Conservation (phyloP, 352 stramenopile species). For the Phytophthora tubulina region DNA sequence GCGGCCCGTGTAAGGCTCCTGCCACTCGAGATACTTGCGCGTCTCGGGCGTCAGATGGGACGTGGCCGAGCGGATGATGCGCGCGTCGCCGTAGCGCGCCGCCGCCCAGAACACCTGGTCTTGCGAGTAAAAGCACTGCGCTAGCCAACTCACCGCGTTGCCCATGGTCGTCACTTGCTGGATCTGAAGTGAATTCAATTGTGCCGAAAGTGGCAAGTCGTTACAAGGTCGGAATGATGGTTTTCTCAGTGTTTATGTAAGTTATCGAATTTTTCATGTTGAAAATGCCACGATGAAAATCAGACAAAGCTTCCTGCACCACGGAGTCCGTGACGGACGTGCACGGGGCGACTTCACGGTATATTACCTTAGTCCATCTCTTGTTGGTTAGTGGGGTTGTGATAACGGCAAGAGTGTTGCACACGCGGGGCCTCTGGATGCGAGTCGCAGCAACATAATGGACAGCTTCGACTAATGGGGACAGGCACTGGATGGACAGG, state of each 20-base stretch:
- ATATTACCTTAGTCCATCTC: too few species aligned
- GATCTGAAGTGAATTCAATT: constrained; percentile 21
- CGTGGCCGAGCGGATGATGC: constrained; percentile 46
- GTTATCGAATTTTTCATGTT: neutral
- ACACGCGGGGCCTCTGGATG: neutral
- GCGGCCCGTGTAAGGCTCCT: constrained; percentile 55
- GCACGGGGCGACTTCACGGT: neutral
- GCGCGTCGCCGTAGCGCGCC: constrained; percentile 50
- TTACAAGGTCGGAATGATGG: constrained; percentile 27
- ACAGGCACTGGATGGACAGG: constrained; percentile 22
- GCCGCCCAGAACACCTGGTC: constrained; percentile 69
- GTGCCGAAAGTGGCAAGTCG: neutral
- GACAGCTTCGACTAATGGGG: neutral
- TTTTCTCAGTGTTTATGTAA: constrained; percentile 27
- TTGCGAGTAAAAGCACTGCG: constrained; percentile 61
- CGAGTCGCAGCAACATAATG: neutral
- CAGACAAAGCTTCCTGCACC: constrained; percentile 1
- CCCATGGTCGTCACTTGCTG: constrained; percentile 43
- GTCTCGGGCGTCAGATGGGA: constrained; percentile 51
- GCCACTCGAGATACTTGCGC: constrained; percentile 62
- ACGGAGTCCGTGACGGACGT: too few species aligned
- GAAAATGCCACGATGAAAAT: neutral
- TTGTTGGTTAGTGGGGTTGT: neutral
- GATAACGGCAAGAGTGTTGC: neutral
- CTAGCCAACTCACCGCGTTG: constrained; percentile 57